phyloP scores from a whole-genome alignment of 2,329 filamentous ascomycete species.

The Torrubiella hemipterigena region DNA sequence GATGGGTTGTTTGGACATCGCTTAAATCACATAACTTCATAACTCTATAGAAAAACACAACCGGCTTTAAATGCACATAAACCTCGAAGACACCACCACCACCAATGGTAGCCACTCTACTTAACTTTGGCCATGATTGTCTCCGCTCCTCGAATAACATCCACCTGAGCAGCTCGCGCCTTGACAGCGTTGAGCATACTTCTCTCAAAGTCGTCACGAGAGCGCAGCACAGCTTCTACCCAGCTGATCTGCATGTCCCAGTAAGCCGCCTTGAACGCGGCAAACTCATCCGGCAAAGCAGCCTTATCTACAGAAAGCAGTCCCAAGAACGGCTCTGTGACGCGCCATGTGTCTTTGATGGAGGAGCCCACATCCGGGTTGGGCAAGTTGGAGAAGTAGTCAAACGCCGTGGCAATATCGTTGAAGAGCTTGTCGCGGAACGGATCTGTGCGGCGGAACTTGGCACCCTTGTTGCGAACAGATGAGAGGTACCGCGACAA shows the following conservation, averaged over 20 bases:
- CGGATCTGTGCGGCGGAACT: slow-evolving; percentile 75
- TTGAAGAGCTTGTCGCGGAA: slow-evolving; percentile 91
- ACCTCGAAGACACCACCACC: neutral
- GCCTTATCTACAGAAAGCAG: slow-evolving; percentile 69
- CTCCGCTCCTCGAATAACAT: slow-evolving; percentile 68
- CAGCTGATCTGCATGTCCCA: slow-evolving; percentile 93
- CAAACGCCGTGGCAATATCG: slow-evolving; percentile 82
- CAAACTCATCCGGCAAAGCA: slow-evolving; percentile 65
- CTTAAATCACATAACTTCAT: neutral
- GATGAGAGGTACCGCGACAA: slow-evolving; percentile 73
- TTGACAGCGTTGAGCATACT: slow-evolving; percentile 83
- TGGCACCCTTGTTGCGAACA: slow-evolving; percentile 81
- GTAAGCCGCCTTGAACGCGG: slow-evolving; percentile 71
- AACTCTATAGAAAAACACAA: neutral
- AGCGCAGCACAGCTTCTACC: slow-evolving; percentile 84
- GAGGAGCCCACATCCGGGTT: slow-evolving; percentile 56
- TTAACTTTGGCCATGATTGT: slow-evolving; percentile 94
- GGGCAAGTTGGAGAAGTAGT: slow-evolving; percentile 66
- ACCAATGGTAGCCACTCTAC: no score
- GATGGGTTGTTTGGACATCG: no score
- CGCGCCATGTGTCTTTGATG: slow-evolving; percentile 88
- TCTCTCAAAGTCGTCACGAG: slow-evolving; percentile 87
- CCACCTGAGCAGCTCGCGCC: slow-evolving; percentile 73
- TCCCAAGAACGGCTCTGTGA: slow-evolving; percentile 71
- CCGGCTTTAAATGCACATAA: neutral